phyloP scores from a whole-genome alignment of 2,329 filamentous ascomycete genomes.

The Colletotrichum tropicale region DNA sequence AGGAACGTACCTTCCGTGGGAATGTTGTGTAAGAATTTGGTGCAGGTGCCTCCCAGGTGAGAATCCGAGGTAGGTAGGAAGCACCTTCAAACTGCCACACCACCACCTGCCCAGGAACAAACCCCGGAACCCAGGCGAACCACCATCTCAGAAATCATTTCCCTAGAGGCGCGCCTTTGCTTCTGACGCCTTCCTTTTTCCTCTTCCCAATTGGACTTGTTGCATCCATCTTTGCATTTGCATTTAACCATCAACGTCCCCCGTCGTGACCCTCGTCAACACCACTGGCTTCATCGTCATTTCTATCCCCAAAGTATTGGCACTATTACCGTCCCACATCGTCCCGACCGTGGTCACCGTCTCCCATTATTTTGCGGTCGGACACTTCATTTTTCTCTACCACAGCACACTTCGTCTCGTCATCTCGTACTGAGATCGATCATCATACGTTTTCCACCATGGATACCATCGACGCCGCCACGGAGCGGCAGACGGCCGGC shows the following conservation, averaged over 20 bases:
- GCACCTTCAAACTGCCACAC: background rate
- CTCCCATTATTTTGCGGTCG: background rate
- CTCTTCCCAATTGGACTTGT: background rate
- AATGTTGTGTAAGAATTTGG: background rate
- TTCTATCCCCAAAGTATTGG: background rate
- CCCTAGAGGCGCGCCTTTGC: background rate
- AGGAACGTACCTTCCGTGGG: background rate
- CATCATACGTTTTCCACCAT: background rate
- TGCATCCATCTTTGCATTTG: background rate
- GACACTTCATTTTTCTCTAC: background rate
- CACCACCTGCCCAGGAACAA: background rate
- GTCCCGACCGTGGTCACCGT: background rate
- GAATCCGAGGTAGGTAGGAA: background rate
- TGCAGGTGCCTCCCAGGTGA: background rate
- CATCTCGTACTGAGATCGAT: background rate
- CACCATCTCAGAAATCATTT: background rate
- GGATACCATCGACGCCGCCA: background rate
- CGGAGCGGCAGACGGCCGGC: background rate
- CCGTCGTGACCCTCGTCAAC: background rate
- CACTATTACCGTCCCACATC: background rate
- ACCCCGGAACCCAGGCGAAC: background rate
- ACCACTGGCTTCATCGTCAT: background rate
- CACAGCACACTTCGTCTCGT: background rate
- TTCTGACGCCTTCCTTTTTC: background rate
- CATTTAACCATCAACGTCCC: background rate